Evolutionary conservation across 1,284 basidiomycete genomes (phyloP), one percentile per base, ranked within the genome.

Genomic region (Cutaneotrichosporon dermatis): DNA sequence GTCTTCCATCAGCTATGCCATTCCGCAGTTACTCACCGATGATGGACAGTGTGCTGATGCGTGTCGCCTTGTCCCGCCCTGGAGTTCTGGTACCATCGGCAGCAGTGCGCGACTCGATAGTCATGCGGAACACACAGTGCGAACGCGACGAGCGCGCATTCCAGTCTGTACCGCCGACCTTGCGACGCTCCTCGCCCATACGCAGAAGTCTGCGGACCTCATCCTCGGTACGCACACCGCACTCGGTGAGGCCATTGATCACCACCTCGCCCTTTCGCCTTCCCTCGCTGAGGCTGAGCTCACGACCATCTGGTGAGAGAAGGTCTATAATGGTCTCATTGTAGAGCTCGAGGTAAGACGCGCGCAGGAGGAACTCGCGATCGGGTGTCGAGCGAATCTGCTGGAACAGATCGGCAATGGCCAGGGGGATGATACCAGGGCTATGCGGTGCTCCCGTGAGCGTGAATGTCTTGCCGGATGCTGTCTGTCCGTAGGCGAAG

Each of bases 81-180:
- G 61, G 45, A 0, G 63, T 65, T 13, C 57, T 51, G 1, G 58
- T 52, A n/a, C 60, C 61, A 15, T 62, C 60, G 10, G 55, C 43
- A 2, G 52, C 60, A 9, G 49, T 51, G 7, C 59, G 51, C 6
- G 66, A 65, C 55, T 64, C 63, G 64, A 79, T 69, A 0, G 94
- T 91, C 41, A 95, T 83, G 46, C 92, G 82, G 78, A 97, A 95
- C 0, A 97, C 89, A 62, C 89, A 92, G 76, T 98, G 95, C 78
- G 88, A 91, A 25, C 95, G 83, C 68, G 89, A 92, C 79, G 89
- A 92, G 46, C 93, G 80, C 69, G 93, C 90, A 74, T 99, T 99
- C 92, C 93, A 99, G 75, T 99, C 95, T 11, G 95, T 99, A 65
- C 87, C 89, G 0, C 93, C 94, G 4, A 93, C 94, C 65, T 93